phyloP scores from a whole-genome alignment of 441 rosid species.

The Isatis lusitanica region DNA sequence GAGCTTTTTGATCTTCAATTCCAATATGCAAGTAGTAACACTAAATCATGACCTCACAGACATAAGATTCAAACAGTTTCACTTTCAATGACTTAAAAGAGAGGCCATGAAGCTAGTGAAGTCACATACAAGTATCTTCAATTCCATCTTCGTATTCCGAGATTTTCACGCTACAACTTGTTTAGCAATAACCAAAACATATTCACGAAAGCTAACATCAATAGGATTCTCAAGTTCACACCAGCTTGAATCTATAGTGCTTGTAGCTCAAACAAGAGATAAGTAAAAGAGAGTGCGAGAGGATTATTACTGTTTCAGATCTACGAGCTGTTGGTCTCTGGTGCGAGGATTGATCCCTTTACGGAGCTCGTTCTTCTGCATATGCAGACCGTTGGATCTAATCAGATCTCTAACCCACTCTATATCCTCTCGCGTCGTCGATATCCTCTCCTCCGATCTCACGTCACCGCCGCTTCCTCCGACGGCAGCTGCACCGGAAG shows the following conservation, averaged over 20 bases:
- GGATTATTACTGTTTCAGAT: slow-evolving; percentile 64
- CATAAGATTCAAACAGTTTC: background rate
- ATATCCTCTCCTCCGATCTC: slow-evolving; percentile 40
- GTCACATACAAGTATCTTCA: background rate
- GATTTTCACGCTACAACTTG: background rate
- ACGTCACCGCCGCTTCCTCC: slow-evolving; percentile 16
- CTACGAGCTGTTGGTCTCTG: slow-evolving; percentile 82
- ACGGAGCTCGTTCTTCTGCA: slow-evolving; percentile 86
- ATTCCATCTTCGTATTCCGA: background rate
- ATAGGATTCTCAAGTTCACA: background rate
- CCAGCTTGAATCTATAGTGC: background rate
- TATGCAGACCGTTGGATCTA: slow-evolving; percentile 80
- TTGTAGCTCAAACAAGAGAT: slow-evolving; percentile 1
- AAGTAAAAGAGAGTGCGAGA: background rate
- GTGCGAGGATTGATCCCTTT: slow-evolving; percentile 97
- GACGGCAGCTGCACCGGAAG: background rate
- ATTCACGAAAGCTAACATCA: slow-evolving; percentile 4
- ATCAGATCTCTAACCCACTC: slow-evolving; percentile 89
- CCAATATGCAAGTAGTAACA: too few relatives aligned
- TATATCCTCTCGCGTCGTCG: slow-evolving; percentile 57
- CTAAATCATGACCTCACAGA: background rate
- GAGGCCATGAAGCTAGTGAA: background rate
- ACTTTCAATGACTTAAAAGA: background rate
- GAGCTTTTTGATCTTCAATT: background rate
- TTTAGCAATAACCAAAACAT: background rate